These are phyloP conservation scores for Kazachstania sp. DNA, from an alignment of 1,139 yeast genomes.

Conservation along the genomic window DNA sequence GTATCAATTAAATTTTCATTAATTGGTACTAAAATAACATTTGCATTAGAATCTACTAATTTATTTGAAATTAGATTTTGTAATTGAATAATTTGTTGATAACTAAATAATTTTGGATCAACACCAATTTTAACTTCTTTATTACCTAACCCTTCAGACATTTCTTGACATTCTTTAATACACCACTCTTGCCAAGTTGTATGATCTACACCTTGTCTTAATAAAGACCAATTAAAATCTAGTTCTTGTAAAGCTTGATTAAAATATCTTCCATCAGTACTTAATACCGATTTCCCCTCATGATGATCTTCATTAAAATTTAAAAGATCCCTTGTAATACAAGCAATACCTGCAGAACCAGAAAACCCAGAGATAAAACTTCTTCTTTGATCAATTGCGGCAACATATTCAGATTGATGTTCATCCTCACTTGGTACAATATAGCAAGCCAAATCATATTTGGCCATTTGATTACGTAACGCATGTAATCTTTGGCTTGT, in stretches of 20 bases:
- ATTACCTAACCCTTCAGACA: constrained; percentile 36
- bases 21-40: constrained; percentile 55
- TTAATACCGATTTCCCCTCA: constrained; percentile 57
- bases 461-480: constrained; percentile 59
- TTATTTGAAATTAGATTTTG: constrained; percentile 27
- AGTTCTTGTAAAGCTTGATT: constrained; percentile 83
- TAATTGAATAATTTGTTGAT: constrained; percentile 35
- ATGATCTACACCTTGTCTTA: constrained; percentile 72
- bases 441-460: constrained; percentile 62
- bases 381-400: constrained; percentile 72
- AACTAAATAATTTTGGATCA: constrained; percentile 65
- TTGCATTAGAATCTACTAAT: constrained; percentile 31
- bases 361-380: constrained; percentile 82
- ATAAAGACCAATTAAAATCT: constrained; percentile 78
- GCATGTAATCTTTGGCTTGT: constrained; percentile 52
- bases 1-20: constrained; percentile 62
- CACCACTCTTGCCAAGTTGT: constrained; percentile 90
- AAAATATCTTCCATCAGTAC: constrained; percentile 94
- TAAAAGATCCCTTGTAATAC: constrained; percentile 61
- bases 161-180: constrained; percentile 51
- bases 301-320: constrained; percentile 33
- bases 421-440: constrained; percentile 88
- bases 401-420: constrained; percentile 87
- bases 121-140: constrained; percentile 34
- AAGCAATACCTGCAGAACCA: constrained; percentile 93